Evolutionary conservation across 2,329 filamentous ascomycete species (phyloP).

Genomic region (Neofusicoccum laricinum): DNA sequence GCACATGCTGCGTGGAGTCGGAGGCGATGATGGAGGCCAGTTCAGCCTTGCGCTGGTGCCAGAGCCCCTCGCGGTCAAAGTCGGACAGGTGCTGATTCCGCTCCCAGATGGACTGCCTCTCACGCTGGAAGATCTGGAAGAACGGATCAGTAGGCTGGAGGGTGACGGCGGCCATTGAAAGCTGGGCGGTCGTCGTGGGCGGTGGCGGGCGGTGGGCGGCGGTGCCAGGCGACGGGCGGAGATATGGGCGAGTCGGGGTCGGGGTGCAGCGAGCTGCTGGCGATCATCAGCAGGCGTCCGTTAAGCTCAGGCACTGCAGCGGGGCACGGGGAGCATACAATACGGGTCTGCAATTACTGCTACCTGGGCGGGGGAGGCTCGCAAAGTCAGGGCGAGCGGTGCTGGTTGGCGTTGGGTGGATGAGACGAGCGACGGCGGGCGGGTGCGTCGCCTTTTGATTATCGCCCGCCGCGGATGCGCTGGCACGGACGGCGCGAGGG

Average conservation of each 20-base stretch:
- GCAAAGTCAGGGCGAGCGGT: slow-evolving; percentile 22
- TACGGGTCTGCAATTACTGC: slow-evolving; percentile 4
- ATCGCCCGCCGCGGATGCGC: slow-evolving; percentile 6
- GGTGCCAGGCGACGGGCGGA: neutral
- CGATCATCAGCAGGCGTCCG: slow-evolving; percentile 10
- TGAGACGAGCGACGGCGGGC: neutral
- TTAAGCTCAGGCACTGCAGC: neutral
- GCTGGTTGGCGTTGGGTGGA: slow-evolving; percentile 21
- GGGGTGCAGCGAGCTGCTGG: slow-evolving; percentile 4
- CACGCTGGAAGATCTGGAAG: slow-evolving; percentile 32
- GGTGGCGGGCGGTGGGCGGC: neutral
- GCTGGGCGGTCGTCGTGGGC: neutral
- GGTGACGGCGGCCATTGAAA: slow-evolving; percentile 16
- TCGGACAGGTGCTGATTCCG: slow-evolving; percentile 33
- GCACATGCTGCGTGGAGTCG: slow-evolving; percentile 22
- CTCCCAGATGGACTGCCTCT: slow-evolving; percentile 35
- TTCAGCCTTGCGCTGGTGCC: slow-evolving; percentile 27
- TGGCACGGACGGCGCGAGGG: neutral
- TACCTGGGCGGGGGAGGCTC: slow-evolving; percentile 17
- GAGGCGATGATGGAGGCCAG: slow-evolving; percentile 22
- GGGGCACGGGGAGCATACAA: neutral
- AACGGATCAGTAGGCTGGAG: slow-evolving; percentile 17
- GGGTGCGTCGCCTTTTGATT: slow-evolving; percentile 8
- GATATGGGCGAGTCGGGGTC: neutral
- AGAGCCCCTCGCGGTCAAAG: slow-evolving; percentile 33